Conservation (phyloP, 1,284 basidiomycete species). For the Leccinum solheimii region DNA sequence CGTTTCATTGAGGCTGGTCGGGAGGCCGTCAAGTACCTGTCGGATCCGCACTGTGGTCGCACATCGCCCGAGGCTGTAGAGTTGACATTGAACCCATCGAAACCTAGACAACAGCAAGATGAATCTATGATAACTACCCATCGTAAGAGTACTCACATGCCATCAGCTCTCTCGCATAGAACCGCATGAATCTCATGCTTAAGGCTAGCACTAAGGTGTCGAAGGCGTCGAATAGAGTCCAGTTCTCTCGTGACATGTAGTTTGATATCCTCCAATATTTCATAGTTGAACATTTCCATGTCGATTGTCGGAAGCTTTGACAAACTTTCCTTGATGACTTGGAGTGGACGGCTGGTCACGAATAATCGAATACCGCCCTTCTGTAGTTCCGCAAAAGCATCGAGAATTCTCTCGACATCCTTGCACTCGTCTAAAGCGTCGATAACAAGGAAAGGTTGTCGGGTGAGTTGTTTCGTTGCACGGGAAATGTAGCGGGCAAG, state of each 20-base stretch:
- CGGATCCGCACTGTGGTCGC: background rate
- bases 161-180: background rate
- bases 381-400: background rate
- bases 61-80: background rate
- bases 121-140: background rate
- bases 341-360: background rate
- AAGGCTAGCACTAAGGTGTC: background rate
- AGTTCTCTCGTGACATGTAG: background rate
- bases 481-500: conserved; percentile 5
- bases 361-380: background rate
- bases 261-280: background rate
- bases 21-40: conserved; percentile 1
- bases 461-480: background rate
- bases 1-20: conserved; percentile 2
- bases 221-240: background rate
- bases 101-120: background rate
- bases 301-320: background rate
- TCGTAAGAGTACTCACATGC: background rate
- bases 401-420: background rate
- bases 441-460: conserved; percentile 8
- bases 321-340: background rate
- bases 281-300: background rate
- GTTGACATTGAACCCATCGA: conserved; percentile 15
- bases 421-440: conserved; percentile 3
- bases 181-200: background rate